Base-by-base conservation (phyloP, 2,329 filamentous ascomycete species). In the Fonsecaea multimorphosa region DNA sequence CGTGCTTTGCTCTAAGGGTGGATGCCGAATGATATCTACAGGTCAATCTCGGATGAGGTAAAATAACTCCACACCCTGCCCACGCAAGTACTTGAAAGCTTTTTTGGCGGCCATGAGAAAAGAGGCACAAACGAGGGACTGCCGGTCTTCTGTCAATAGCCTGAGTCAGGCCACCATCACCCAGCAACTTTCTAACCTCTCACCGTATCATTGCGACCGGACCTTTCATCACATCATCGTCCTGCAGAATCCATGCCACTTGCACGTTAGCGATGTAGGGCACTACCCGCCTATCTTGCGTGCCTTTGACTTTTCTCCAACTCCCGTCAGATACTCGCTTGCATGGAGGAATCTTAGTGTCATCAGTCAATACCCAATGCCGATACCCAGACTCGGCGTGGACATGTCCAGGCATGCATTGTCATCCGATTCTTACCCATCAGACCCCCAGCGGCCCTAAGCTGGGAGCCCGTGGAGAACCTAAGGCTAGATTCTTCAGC, bases 221-320 rank as follows among this genome's bases (percentile, higher is more conserved):
- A 31, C 31, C 22, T 19, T 27, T 27, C 12, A 61, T 61, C 58
- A 54, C 58, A 53, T 61, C 49, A 61, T 61, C 58, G 29, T 31
- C 27, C 19, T 46, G 40, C 60, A 56, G 51, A 49, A 32, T 14
- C 16, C 32, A 8, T 19, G 44, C 22, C 44, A 49, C 19, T 24
- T 49, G 7, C 11, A 19, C 44, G 24, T 24, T 49, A 49, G 44
- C 11, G 22, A 49, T 14, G 16, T 5, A 49, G 19, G 44, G 12
- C 9, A 12, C n/a, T 12, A 49, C 24, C 44, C 19, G 6, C 44
- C 44, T 12, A 24, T 49, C 44, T 49, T 8, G 44, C 19, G 2
- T 49, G 44, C 7, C 44, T 3, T 24, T 49, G 19, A 3, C 22
- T 24, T 49, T 46, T 53, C 57, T 54, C 51, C 51, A 54, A 54